Evolutionary conservation across 345 rosid species (phyloP).

Genomic region (thale cress (Arabidopsis thaliana)): TAIR10.1 NC_003070.9:6321501-6322000

Average conservation of each 20-base stretch:
- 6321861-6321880: constrained; percentile 96
- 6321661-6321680: constrained; percentile 82
- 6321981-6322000: constrained; percentile 28
- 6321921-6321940: neutral
- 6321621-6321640: constrained; percentile 69
- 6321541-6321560: neutral
- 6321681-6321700: constrained; percentile 87
- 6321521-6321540: constrained; percentile 52
- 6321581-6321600: neutral
- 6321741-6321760: constrained; percentile 21
- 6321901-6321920: constrained; percentile 83
- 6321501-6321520: constrained; percentile 58
- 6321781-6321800: constrained; percentile 35
- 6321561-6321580: constrained; percentile 5
- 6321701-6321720: constrained; percentile 97
- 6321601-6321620: constrained; percentile 32
- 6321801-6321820: constrained; percentile 89
- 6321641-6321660: constrained; percentile 79
- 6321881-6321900: constrained; percentile 97
- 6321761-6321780: constrained; percentile 1
- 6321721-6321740: constrained; percentile 25
- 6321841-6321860: constrained; percentile 97
- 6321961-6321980: constrained; percentile 11
- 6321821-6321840: constrained; percentile 92
- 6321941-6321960: constrained; percentile 17